Conservation (phyloP, 768 basidiomycete genomes). For the Kwoniella heveanensis region DNA sequence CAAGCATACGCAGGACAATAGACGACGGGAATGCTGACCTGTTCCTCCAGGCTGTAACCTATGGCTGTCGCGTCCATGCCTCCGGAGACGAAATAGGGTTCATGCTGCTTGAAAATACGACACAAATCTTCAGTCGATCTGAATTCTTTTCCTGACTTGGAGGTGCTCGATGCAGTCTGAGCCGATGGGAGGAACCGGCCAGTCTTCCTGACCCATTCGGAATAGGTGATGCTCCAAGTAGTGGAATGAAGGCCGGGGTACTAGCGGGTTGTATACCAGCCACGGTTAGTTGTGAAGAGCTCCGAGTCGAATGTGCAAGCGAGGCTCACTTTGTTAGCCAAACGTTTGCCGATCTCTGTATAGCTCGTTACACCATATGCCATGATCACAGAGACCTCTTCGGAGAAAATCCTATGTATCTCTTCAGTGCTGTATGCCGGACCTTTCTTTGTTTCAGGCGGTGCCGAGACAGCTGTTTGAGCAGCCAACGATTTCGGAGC, state of each 20-base stretch:
- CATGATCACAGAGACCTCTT: background rate
- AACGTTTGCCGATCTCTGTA: conserved; percentile 2
- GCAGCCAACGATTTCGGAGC: background rate
- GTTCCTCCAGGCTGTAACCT: background rate
- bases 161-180: background rate
- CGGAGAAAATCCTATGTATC: background rate
- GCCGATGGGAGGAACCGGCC: conserved; percentile 8
- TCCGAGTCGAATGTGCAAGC: background rate
- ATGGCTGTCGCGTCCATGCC: background rate
- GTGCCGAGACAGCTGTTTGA: background rate
- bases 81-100: background rate
- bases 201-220: conserved; percentile 6
- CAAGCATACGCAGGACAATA: no score
- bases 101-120: background rate
- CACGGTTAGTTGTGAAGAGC: background rate
- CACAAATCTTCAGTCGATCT: background rate
- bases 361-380: background rate
- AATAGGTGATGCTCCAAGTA: conserved; percentile 15
- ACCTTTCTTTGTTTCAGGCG: background rate
- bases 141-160: no score
- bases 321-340: conserved; percentile 8
- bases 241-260: background rate
- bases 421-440: conserved; percentile 6
- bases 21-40: no score
- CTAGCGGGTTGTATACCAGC: background rate